These are phyloP conservation scores for Leishmania major DNA, from an alignment of 208 protist species.

Conservation along the genomic window DNA sequence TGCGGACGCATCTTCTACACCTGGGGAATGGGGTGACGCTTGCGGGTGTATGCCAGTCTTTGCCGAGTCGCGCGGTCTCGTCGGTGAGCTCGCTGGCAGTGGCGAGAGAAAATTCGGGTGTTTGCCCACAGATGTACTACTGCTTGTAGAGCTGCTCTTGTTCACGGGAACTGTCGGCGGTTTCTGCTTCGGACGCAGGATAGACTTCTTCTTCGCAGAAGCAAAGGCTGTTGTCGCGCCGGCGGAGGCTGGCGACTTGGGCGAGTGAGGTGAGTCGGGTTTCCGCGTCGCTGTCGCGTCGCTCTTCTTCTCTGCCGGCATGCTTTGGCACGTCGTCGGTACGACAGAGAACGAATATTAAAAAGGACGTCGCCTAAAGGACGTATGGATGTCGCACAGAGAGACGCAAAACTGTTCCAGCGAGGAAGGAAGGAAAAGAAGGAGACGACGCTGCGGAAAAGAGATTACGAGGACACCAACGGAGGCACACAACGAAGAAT, in stretches of 20 bases:
- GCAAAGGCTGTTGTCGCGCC: background rate
- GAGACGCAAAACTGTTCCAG: background rate
- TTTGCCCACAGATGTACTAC: conserved; percentile 16
- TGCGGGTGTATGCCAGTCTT: background rate
- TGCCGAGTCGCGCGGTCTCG: background rate
- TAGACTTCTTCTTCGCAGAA: conserved; percentile 18
- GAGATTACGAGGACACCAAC: background rate
- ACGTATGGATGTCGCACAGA: background rate
- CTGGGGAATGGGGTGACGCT: background rate
- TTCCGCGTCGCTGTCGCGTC: conserved; percentile 10
- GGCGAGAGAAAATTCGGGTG: conserved; percentile 19
- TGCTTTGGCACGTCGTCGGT: background rate
- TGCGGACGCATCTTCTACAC: background rate
- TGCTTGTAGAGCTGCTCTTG: conserved; percentile 22
- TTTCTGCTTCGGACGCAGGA: conserved; percentile 28
- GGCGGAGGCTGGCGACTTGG: background rate
- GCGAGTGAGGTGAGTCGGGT: conserved; percentile 7
- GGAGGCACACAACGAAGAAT: background rate
- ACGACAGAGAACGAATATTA: background rate
- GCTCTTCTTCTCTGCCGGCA: conserved; percentile 8
- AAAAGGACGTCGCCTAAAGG: background rate
- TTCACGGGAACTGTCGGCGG: conserved; percentile 26
- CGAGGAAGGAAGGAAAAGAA: conserved; percentile 6
- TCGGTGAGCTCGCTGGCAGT: background rate
- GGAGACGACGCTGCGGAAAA: conserved; percentile 4